Evolutionary conservation across 2,329 filamentous ascomycete species (phyloP).

Genomic region (Xylaria digitata): DNA sequence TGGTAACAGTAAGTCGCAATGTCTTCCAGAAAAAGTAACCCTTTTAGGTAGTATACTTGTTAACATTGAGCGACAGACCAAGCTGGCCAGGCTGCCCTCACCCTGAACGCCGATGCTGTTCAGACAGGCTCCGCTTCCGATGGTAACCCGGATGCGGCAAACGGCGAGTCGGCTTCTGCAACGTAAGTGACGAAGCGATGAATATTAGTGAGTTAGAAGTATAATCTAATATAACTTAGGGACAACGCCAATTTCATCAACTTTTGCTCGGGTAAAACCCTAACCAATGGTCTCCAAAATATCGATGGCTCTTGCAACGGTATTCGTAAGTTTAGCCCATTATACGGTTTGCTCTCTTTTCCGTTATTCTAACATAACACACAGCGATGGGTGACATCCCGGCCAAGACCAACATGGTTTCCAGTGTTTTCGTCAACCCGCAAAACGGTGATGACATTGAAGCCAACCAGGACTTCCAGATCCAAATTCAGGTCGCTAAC

Average conservation of each 20-base stretch:
- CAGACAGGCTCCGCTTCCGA: conserved; percentile 61
- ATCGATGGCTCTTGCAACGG: conserved; percentile 72
- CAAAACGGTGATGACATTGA: conserved; percentile 61
- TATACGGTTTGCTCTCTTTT: neutral
- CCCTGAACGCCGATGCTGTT: conserved; percentile 57
- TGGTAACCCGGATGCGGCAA: conserved; percentile 47
- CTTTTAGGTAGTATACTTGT: neutral
- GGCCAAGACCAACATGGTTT: conserved; percentile 66
- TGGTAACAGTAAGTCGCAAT: conserved; percentile 26
- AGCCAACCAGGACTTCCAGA: conserved; percentile 62
- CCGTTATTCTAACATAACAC: conserved; percentile 39
- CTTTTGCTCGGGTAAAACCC: conserved; percentile 64
- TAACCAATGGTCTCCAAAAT: conserved; percentile 71
- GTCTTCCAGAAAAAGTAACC: too few relatives aligned
- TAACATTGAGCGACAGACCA: conserved; percentile 40
- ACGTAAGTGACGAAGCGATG: conserved; percentile 59
- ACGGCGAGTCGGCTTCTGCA: conserved; percentile 63
- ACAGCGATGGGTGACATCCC: conserved; percentile 71
- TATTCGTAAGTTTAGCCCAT: conserved; percentile 59
- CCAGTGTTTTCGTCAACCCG: conserved; percentile 65
- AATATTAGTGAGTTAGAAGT: neutral
- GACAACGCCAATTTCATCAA: conserved; percentile 72
- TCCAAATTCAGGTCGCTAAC: conserved; percentile 64
- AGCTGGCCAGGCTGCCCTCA: conserved; percentile 43
- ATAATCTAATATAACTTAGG: conserved; percentile 52